Evolutionary conservation across 2,329 filamentous ascomycete genomes (phyloP).

Genomic region (Talaromyces sp.): DNA sequence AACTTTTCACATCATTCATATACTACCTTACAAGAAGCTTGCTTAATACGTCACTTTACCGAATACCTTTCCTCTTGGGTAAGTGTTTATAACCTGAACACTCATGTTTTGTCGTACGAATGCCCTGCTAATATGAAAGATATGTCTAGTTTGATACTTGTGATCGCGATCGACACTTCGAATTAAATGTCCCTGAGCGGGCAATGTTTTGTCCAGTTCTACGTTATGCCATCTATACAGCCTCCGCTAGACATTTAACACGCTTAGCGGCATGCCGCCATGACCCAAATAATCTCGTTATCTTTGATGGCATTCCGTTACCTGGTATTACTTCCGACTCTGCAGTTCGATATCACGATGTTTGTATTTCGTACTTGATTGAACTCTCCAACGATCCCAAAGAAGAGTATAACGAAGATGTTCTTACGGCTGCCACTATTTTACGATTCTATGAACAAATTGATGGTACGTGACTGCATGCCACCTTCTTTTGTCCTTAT

Average conservation of each 20-base stretch:
- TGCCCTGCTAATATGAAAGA: no score
- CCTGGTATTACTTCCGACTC: not conserved
- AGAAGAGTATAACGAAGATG: slow-evolving; percentile 45
- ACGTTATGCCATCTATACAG: not conserved
- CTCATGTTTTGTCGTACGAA: not conserved
- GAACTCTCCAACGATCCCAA: slow-evolving; percentile 25
- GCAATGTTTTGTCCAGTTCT: not conserved
- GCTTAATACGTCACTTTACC: not conserved
- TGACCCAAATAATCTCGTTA: not conserved
- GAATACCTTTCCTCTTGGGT: not conserved
- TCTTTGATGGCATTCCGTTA: not conserved
- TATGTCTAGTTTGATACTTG: not conserved
- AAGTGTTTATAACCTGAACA: not conserved
- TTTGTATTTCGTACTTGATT: slow-evolving; percentile 23
- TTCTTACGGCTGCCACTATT: slow-evolving; percentile 54
- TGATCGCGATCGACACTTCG: not conserved
- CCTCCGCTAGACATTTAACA: not conserved
- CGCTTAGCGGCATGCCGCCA: not conserved
- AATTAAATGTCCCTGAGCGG: not conserved
- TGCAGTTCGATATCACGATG: slow-evolving; percentile 19
- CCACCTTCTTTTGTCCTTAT: no score
- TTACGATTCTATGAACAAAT: slow-evolving; percentile 54
- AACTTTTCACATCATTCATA: no score
- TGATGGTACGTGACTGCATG: not conserved
- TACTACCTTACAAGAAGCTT: not conserved